These are phyloP conservation scores for Nicotiana sylvestris DNA, from an alignment of 257 asterid genomes.

Conservation along the genomic window DNA sequence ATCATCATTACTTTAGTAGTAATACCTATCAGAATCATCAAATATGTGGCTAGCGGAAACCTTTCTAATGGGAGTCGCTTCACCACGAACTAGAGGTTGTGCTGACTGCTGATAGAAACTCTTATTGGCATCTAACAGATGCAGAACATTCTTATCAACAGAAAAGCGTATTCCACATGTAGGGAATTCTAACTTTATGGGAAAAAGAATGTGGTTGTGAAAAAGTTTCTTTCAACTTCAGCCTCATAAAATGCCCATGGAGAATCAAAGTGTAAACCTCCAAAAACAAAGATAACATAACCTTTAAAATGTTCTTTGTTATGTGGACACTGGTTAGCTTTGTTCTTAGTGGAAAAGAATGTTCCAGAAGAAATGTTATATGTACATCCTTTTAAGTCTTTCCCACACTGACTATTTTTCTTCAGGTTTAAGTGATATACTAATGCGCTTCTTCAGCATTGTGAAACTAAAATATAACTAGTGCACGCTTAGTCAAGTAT, in stretches of 20 bases:
- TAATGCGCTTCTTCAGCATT: too few species aligned
- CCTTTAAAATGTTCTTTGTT: not conserved
- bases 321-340: not conserved
- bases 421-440: too few species aligned
- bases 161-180: not conserved
- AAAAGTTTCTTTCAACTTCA: not conserved
- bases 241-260: not conserved
- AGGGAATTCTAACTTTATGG: not conserved
- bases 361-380: not conserved
- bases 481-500: too few species aligned
- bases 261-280: not conserved
- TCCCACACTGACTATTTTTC: not conserved
- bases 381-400: not conserved
- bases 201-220: not conserved
- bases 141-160: conserved; percentile 4
- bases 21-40: conserved; percentile 2
- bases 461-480: too few species aligned
- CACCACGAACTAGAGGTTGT: not conserved
- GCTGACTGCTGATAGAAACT: not conserved
- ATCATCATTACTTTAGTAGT: not conserved
- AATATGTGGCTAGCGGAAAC: not conserved
- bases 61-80: not conserved
- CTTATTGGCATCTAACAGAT: not conserved
- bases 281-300: not conserved
- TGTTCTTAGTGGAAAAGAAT: not conserved